These are phyloP conservation scores for Trematosphaeria pertusa DNA, from an alignment of 2,329 filamentous ascomycete genomes.

Conservation along the genomic window DNA sequence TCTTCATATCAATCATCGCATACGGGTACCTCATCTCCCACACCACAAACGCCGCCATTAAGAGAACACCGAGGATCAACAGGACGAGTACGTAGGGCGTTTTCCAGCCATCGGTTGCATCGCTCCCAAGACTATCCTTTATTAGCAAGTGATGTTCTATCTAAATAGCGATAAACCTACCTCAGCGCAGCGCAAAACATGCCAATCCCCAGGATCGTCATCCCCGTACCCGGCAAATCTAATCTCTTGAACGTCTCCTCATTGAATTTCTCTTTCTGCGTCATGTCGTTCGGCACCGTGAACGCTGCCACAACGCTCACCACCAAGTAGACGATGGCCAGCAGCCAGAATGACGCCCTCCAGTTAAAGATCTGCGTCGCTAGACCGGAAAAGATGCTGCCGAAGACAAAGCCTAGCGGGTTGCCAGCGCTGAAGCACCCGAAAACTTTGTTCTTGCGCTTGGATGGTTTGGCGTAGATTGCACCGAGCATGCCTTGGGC, in stretches of 20 bases:
- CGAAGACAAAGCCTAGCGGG: constrained; percentile 63
- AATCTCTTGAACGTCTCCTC: constrained; percentile 62
- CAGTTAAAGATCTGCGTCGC: constrained; percentile 68
- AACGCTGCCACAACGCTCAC: constrained; percentile 66
- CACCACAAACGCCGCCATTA: constrained; percentile 64
- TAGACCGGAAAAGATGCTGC: constrained; percentile 67
- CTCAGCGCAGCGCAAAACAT: constrained; percentile 69
- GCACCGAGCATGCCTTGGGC: constrained; percentile 70
- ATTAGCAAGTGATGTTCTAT: constrained; percentile 12
- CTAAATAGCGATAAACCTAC: constrained; percentile 44
- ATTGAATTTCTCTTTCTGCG: constrained; percentile 54
- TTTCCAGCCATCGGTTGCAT: constrained; percentile 68
- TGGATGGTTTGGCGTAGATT: constrained; percentile 66
- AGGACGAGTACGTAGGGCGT: constrained; percentile 68
- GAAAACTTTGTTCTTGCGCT: constrained; percentile 70
- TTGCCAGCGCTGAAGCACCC: constrained; percentile 68
- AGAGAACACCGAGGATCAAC: constrained; percentile 64
- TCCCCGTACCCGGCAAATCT: constrained; percentile 65
- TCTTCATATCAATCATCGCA: constrained; percentile 60
- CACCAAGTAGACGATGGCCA: constrained; percentile 69
- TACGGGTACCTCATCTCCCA: constrained; percentile 65
- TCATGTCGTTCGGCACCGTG: constrained; percentile 65
- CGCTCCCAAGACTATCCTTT: constrained; percentile 52
- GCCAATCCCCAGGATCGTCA: constrained; percentile 70
- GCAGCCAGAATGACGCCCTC: constrained; percentile 67